These are phyloP conservation scores for Daphne laureola DNA, from an alignment of 441 rosid genomes.

Conservation along the genomic window DNA sequence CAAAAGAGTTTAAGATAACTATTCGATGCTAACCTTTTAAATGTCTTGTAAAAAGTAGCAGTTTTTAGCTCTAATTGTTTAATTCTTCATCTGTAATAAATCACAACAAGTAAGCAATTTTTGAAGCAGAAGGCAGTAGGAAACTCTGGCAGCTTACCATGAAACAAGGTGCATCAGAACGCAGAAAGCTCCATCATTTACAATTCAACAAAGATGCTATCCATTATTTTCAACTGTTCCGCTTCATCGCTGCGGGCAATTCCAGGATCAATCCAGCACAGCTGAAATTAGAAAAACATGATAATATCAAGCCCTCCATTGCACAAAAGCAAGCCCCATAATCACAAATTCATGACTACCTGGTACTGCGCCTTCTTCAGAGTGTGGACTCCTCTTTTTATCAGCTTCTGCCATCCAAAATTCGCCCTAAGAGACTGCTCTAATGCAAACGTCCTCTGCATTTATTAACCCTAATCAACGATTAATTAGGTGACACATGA, in stretches of 20 bases:
- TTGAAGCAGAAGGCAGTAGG: no score
- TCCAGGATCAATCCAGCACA: slow-evolving; percentile 69
- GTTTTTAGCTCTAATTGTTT: no score
- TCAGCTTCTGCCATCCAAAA: slow-evolving; percentile 51
- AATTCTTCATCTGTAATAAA: no score
- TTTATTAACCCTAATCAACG: not conserved
- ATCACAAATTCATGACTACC: slow-evolving; percentile 27
- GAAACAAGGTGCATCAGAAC: no score
- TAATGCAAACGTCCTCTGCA: slow-evolving; percentile 48
- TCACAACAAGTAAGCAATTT: no score
- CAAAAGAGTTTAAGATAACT: no score
- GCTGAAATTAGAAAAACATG: slow-evolving; percentile 27
- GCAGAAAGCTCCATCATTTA: slow-evolving; percentile 18
- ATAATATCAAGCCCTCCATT: slow-evolving; percentile 14
- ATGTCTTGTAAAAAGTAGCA: no score
- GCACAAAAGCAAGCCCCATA: slow-evolving; percentile 6
- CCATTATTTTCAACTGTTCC: slow-evolving; percentile 65
- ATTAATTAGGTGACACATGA: no score
- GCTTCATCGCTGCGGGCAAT: slow-evolving; percentile 57
- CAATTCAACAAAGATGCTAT: slow-evolving; percentile 41
- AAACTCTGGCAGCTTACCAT: no score
- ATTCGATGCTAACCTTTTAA: no score
- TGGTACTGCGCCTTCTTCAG: slow-evolving; percentile 58
- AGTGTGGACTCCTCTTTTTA: slow-evolving; percentile 70
- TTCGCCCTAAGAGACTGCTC: slow-evolving; percentile 53